Evolutionary conservation across 2,329 filamentous ascomycete species (phyloP).

Genomic region (Sporothrix schenckii): DNA sequence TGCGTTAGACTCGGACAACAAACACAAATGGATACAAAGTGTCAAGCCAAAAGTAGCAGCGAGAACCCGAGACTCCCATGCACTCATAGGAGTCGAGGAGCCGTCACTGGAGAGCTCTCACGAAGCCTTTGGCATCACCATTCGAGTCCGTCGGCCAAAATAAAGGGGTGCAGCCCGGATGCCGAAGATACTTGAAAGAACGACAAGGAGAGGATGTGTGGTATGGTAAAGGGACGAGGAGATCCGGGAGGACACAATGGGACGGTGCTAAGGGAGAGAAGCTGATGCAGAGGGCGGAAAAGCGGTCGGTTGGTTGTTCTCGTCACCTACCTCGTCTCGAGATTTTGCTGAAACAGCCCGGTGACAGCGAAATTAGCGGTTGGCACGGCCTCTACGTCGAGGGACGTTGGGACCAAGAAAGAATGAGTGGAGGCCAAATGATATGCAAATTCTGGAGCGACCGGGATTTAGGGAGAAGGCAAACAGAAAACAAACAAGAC

Average conservation of each 20-base stretch:
- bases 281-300: neutral
- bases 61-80: neutral
- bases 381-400: neutral
- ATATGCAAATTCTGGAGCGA: constrained; percentile 16
- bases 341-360: constrained; percentile 21
- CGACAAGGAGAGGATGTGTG: neutral
- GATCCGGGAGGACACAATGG: neutral
- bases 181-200: neutral
- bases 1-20: constrained; percentile 22
- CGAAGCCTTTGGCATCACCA: constrained; percentile 5
- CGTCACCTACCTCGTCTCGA: constrained; percentile 26
- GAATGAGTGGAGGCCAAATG: neutral
- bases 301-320: neutral
- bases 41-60: neutral
- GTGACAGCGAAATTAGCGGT: neutral
- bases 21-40: neutral
- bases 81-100: neutral
- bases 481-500: constrained; percentile 13
- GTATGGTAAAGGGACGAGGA: neutral
- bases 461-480: neutral
- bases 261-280: neutral
- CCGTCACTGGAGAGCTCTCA: neutral
- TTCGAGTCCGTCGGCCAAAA: neutral
- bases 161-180: neutral
- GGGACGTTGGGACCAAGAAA: constrained; percentile 10